phyloP scores from a whole-genome alignment of 1,139 yeast species.

The Hyphopichia buzzinii region DNA sequence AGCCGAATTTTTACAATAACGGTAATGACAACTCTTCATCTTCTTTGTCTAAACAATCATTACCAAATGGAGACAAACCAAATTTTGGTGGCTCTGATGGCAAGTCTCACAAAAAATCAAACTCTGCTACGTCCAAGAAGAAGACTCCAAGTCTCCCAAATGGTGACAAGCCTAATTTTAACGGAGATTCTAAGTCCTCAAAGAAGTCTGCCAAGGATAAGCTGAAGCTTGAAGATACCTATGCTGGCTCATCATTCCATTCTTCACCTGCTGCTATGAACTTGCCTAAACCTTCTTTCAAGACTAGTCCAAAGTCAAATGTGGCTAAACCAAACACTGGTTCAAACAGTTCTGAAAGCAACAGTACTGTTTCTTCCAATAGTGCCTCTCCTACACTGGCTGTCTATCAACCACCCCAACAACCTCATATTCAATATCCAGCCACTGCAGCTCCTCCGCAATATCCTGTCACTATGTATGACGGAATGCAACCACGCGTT shows the following conservation, averaged over 20 bases:
- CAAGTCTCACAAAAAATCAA: constrained; percentile 4
- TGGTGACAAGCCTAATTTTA: constrained; percentile 20
- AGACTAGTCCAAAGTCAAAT: constrained; percentile 26
- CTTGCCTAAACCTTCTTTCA: constrained; percentile 56
- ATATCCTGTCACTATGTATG: constrained; percentile 29
- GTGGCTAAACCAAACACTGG: constrained; percentile 8
- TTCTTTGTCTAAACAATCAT: constrained; percentile 11
- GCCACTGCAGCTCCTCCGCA: constrained; percentile 19
- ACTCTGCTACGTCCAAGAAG: constrained; percentile 6
- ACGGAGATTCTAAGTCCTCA: constrained; percentile 4
- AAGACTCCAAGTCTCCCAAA: constrained; percentile 14
- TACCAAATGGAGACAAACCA: constrained; percentile 37
- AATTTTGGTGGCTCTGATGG: constrained; percentile 17
- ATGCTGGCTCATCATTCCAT: constrained; percentile 60
- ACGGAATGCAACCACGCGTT: constrained; percentile 9
- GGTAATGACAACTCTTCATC: constrained; percentile 2
- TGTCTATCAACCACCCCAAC: constrained; percentile 6
- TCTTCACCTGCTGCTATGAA: constrained; percentile 58
- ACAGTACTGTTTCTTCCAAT: constrained; percentile 5
- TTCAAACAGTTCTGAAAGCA: background rate
- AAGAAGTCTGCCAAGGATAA: constrained; percentile 6
- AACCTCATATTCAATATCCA: constrained; percentile 2
- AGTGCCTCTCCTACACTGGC: constrained; percentile 6
- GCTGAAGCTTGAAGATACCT: constrained; percentile 28
- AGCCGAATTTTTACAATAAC: constrained; percentile 14